Evolutionary conservation across 176 grass and related monocot species (phyloP), one percentile per base, ranked within the genome.

Genomic region (Avena atlantica): DNA sequence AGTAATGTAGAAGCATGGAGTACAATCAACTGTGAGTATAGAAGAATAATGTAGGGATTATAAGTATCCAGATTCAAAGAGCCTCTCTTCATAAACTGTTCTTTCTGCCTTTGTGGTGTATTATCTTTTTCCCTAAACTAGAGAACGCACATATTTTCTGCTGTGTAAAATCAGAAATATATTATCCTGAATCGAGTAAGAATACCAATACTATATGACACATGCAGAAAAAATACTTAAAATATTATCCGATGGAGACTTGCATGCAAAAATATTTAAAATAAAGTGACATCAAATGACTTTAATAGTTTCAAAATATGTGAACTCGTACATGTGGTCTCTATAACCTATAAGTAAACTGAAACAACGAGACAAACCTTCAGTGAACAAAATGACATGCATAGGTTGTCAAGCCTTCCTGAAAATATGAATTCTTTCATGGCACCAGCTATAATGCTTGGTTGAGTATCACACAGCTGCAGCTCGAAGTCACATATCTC

Each of bases 371-470:
- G 25, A 48, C 70, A 84, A 86, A 98, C 95, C 91, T 94, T 91
- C 73, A 98, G 84, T 75, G 93, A 92, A 82, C 96, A 98, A 88
- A 96, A 98, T 59, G 97, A 96, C 97, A 98, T 98, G 92, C 97
- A 94, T 81, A 98, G 97, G 86, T 98, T 98, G 80, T 98, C 97
- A 78, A 98, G 89, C 89, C 97, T 92, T 91, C 97, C 94, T 20
- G 97, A 98, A 90, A 96, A 98, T 67, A 98, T 91, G 79, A 98
- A 98, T 44, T 98, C 93, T 91, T 98, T 96, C 90, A 85, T 91
- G 80, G 92, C 90, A 87, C 97, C 97, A 71, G 84, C 93, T 88
- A 98, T 51, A 83, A 65, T 76, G 63, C 94, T 96, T 69, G 97
- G 92, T 82, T 98, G 97, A 70, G 94, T 98, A 86, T 98, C 97